A percentile compares a stretch with the other conserved stretches of the same genome.
These are phyloP conservation scores for Claviceps spartinae DNA, from an alignment of 2,329 filamentous ascomycete species.

Conservation along the genomic window DNA sequence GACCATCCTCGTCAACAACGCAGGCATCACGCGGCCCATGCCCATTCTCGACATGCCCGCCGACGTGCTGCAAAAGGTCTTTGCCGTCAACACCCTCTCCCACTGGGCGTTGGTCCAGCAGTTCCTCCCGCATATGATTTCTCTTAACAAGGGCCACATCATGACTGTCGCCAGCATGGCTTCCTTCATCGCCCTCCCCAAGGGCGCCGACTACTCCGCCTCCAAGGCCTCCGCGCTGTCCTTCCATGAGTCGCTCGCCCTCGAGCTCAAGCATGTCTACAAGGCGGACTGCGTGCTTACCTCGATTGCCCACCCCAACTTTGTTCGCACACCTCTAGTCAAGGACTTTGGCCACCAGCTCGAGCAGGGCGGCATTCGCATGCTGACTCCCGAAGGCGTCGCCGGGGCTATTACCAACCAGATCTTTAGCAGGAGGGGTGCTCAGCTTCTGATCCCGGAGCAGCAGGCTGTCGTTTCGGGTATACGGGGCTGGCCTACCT, in stretches of 20 bases:
- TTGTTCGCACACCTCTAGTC: constrained; percentile 33
- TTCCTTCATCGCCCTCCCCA: constrained; percentile 43
- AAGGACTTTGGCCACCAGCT: constrained; percentile 18
- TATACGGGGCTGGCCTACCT: constrained; percentile 28
- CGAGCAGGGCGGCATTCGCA: constrained; percentile 14
- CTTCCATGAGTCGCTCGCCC: constrained; percentile 51
- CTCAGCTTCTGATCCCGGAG: constrained; percentile 31
- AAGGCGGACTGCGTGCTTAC: constrained; percentile 48
- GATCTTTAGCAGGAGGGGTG: constrained; percentile 29
- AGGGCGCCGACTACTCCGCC: constrained; percentile 51
- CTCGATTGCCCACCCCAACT: constrained; percentile 46
- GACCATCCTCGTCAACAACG: constrained; percentile 59
- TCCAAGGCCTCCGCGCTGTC: constrained; percentile 51
- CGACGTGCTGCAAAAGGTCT: constrained; percentile 45
- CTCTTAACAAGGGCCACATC: constrained; percentile 53
- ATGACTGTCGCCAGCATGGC: constrained; percentile 57
- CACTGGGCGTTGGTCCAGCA: constrained; percentile 51
- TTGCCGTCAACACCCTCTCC: constrained; percentile 53
- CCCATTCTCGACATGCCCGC: constrained; percentile 44
- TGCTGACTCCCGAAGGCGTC: constrained; percentile 23
- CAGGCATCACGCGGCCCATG: constrained; percentile 45
- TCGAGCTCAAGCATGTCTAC: constrained; percentile 45
- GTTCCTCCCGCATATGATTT: constrained; percentile 53
- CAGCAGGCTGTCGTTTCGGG: constrained; percentile 12
- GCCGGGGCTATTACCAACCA: constrained; percentile 29